Evolutionary conservation across 2,329 filamentous ascomycete species (phyloP), one percentile per base, ranked within the genome.

Genomic region (Fusarium palustre): DNA sequence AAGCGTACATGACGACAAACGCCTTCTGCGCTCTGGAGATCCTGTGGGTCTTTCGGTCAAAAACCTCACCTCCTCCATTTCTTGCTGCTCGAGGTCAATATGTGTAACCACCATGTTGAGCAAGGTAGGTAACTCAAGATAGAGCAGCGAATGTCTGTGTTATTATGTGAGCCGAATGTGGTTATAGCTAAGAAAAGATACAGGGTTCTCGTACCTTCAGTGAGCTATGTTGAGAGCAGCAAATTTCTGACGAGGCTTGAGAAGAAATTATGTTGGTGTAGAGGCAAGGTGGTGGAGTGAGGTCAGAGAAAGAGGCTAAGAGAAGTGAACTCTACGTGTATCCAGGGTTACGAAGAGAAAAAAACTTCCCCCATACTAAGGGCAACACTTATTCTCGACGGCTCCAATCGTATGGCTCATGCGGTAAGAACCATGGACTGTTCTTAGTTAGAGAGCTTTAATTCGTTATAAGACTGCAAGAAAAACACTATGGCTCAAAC

Each of bases 1-100:
- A 9, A 79, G 36, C 5, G 78, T 79, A 15, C 65, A 61, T 2
- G 76, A 74, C 1, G 74, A 76, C 8, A 59, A 24, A 1, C 62
- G 45, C 16, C 66, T 59, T 18, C 42, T 41, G 7, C 55, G 46
- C 22, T 48, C 52, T 22, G 30, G n/a, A 16, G 24, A 31, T 8
- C 11, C 28, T 16, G 12, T 45, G 15, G 57, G 47, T 16, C 50
- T 65, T 52, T 65, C 59, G 5, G 70, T 67, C 20, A 75, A 39
- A n/a, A 69, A 72, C 5, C 53, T 42, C 20, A 73, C 39, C 7
- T 66, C 71, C 5, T 66, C 66, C 4, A 18, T 28, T 16, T 64
- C 48, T 16, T 66, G 34, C 24, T 38, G 33, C 13, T 68, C 58
- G 28, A 58, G 46, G 16, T 54, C 52, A 42, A 64, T 61, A 16